Conservation (phyloP, 75 land plant species). For the Sequoiadendron giganteum region DNA sequence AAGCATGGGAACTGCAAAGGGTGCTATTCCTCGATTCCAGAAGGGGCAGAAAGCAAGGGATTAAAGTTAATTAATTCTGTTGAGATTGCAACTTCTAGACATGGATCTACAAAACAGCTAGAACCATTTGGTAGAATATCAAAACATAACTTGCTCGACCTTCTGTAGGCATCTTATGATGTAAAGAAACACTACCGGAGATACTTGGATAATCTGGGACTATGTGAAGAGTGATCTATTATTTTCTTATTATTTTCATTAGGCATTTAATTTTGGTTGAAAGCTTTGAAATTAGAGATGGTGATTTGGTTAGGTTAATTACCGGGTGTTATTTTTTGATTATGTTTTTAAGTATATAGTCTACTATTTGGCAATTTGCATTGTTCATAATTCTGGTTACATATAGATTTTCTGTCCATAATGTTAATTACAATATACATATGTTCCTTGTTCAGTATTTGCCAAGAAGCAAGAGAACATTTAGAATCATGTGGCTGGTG, state of each 20-base stretch:
- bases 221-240: not conserved
- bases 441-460: slow-evolving; percentile 29
- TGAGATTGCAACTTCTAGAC: not conserved
- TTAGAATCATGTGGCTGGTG: slow-evolving; percentile 52
- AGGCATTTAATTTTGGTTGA: not conserved
- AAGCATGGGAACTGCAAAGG: not conserved
- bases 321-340: not conserved
- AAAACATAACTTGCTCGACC: not conserved
- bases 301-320: not conserved
- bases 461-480: slow-evolving; percentile 28
- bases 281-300: not conserved
- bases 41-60: not conserved
- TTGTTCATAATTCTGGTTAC: not conserved
- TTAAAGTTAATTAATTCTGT: not conserved
- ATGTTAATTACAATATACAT: not conserved
- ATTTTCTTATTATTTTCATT: not conserved
- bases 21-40: not conserved
- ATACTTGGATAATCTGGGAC: not conserved
- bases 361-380: not conserved
- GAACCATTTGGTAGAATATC: not conserved
- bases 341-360: not conserved
- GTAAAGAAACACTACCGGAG: not conserved
- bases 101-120: not conserved
- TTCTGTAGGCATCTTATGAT: not conserved
- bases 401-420: not conserved